Evolutionary conservation across 805 yeast species (phyloP).

Genomic region (Vanderwaltozyma polyspora): DNA sequence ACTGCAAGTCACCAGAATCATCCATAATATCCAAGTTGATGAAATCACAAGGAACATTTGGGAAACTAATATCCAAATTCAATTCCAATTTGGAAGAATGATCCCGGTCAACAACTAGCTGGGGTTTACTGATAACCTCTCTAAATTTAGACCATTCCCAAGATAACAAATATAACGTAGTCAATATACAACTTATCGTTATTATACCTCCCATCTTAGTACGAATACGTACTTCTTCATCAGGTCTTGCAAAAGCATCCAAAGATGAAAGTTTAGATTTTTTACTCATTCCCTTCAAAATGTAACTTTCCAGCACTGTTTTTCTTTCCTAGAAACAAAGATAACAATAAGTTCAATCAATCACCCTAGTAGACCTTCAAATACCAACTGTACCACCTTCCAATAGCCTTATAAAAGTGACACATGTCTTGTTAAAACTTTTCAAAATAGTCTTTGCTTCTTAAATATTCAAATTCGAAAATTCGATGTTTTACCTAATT

Average conservation of each 20-base stretch:
- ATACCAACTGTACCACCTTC: too few species aligned
- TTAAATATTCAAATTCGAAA: too few species aligned
- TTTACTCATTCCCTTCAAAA: not conserved
- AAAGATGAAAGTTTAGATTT: constrained; percentile 34
- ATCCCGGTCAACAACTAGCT: constrained; percentile 79
- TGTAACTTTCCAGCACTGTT: too few species aligned
- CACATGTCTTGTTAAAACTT: too few species aligned
- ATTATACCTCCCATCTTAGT: constrained; percentile 87
- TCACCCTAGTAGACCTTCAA: too few species aligned
- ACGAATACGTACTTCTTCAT: constrained; percentile 81
- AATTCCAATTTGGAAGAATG: constrained; percentile 64
- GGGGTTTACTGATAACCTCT: constrained; percentile 58
- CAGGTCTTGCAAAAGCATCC: constrained; percentile 87
- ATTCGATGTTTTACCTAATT: too few species aligned
- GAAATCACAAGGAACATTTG: constrained; percentile 73
- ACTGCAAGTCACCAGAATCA: constrained; percentile 70
- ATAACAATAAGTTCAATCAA: too few species aligned
- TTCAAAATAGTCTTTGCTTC: too few species aligned
- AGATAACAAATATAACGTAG: constrained; percentile 50
- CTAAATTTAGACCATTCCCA: constrained; percentile 73
- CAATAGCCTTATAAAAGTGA: too few species aligned
- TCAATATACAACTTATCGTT: constrained; percentile 55
- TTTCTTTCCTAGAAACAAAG: too few species aligned
- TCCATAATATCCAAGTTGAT: constrained; percentile 81
- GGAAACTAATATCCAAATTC: constrained; percentile 73